Evolutionary conservation across 805 yeast species (phyloP).

Genomic region (Debaryomyces maramus): DNA sequence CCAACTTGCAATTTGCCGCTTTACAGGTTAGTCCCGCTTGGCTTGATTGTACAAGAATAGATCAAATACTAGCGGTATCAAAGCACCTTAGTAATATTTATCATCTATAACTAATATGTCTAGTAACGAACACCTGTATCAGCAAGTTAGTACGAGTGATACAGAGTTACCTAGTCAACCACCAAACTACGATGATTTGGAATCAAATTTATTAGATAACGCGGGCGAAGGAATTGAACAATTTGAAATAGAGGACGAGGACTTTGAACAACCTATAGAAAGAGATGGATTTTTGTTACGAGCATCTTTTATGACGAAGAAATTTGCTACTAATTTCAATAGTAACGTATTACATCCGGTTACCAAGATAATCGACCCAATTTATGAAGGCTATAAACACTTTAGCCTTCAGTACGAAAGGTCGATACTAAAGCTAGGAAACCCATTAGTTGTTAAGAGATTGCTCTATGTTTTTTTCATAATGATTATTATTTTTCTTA

Average conservation of each 20-base stretch:
- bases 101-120: neutral
- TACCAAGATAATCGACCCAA: constrained; percentile 49
- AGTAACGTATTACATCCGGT: constrained; percentile 43
- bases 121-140: constrained; percentile 4
- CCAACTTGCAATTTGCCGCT: no score
- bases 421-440: constrained; percentile 66
- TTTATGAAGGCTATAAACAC: constrained; percentile 47
- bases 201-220: constrained; percentile 1
- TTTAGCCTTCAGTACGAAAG: constrained; percentile 52
- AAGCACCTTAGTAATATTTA: no score
- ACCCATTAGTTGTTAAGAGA: constrained; percentile 80
- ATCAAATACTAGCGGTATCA: no score
- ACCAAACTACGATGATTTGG: constrained; percentile 15
- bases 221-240: constrained; percentile 23
- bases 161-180: constrained; percentile 13
- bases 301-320: constrained; percentile 38
- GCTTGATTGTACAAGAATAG: no score
- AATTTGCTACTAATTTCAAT: constrained; percentile 37
- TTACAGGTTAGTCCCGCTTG: no score
- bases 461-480: constrained; percentile 68
- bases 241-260: constrained; percentile 39
- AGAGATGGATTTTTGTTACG: constrained; percentile 28
- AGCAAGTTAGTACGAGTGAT: constrained; percentile 1
- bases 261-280: constrained; percentile 17
- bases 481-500: constrained; percentile 54